Evolutionary conservation across 768 basidiomycete species (phyloP), one percentile per base, ranked within the genome.

Genomic region (Russula vinacea): DNA sequence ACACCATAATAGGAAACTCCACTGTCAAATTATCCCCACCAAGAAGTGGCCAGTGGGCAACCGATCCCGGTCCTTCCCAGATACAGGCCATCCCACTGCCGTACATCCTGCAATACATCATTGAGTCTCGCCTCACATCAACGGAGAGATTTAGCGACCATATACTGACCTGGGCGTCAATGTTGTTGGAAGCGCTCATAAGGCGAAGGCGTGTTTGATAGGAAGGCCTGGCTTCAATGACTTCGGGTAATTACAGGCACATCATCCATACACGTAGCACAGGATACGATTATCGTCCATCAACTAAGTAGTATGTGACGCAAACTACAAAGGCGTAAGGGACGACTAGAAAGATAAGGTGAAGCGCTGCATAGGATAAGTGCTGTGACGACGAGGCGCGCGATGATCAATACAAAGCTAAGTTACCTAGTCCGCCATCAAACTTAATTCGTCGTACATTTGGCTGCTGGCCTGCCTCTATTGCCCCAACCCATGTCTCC

Each of bases 401-500:
- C 42, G 19, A 33, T 7, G 14, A 32, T 29, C 19, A 51, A 33
- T 39, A 32, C 13, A 47, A 22, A 14, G 32, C 26, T 24, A 47
- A 47, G 45, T 45, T 45, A 45, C 42, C 42, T n/a, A 44, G 35
- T 35, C 35, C 10, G 35, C 35, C 35, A 29, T 29, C 29, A 35
- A 10, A 55, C 9, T n/a, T 29, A 55, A 47, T 47, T 29, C 3
- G 26, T 35, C 29, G 42, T 29, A 58, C 42, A 47, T 64, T 44
- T 54, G 32, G 16, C 40, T 37, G 16, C 40, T 37, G 17, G 24
- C 24, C 16, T 60, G 29, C 58, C 10, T 61, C 59, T 42, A 56
- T 32, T 29, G 17, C 26, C 47, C 26, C 52, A 37, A 44, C 26
- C 33, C n/a, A 35, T 22, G 9, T 58, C 47, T 57, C 62, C 44